Evolutionary conservation across 2,329 filamentous ascomycete genomes (phyloP).

Genomic region (Sporothrix brunneoviolacea): DNA sequence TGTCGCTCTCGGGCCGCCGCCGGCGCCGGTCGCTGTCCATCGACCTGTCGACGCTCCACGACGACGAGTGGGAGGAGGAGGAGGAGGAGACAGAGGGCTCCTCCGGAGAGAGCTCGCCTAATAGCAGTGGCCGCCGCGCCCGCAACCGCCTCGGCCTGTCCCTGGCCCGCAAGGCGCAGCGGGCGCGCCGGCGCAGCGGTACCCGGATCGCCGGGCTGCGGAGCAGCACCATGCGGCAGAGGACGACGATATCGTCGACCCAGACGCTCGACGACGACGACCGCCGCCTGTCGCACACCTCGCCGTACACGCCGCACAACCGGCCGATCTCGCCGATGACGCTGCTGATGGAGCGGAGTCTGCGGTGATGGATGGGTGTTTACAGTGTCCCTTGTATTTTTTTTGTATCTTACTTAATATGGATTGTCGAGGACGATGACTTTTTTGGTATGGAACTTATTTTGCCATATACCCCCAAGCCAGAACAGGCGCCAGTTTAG

Average conservation of each 20-base stretch:
- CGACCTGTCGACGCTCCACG: background rate
- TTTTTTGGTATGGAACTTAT: too few relatives aligned
- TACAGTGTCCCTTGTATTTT: too few relatives aligned
- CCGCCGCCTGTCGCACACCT: background rate
- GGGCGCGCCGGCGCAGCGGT: constrained; percentile 1
- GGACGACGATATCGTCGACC: background rate
- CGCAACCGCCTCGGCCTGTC: background rate
- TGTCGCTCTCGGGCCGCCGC: constrained; percentile 4
- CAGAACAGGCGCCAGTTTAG: too few relatives aligned
- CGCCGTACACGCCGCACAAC: background rate
- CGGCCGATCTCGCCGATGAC: constrained; percentile 16
- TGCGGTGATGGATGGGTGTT: too few relatives aligned
- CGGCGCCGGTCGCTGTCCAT: constrained; percentile 5
- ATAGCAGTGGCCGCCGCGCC: background rate
- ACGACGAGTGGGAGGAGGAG: background rate
- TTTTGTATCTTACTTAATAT: too few relatives aligned
- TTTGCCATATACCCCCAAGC: too few relatives aligned
- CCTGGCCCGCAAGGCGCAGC: background rate
- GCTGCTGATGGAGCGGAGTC: constrained; percentile 12
- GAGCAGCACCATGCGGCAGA: background rate
- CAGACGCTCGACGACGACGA: too few relatives aligned
- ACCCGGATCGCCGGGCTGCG: background rate
- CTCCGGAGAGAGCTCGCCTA: too few relatives aligned
- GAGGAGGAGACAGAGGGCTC: background rate
- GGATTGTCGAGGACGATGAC: too few relatives aligned